Evolutionary conservation across 129 eudicot species (phyloP).

Genomic region (Dittrichia graveolens): DNA sequence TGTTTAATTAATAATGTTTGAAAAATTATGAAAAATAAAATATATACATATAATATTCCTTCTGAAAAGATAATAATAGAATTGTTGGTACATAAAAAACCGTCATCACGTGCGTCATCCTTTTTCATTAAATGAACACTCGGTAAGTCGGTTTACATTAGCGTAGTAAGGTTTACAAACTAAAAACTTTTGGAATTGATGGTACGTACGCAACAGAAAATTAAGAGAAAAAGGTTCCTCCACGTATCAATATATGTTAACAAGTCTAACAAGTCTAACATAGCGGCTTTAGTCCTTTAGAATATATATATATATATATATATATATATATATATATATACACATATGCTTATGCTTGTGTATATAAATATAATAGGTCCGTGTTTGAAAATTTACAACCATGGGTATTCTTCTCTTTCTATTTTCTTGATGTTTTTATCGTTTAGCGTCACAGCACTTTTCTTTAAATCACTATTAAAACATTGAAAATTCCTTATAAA

Average conservation of each 20-base stretch:
- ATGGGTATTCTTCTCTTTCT: too few species aligned
- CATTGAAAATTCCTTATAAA: too few species aligned
- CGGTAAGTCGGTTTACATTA: too few species aligned
- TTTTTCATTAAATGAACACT: neutral
- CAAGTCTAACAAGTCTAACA: slow-evolving; percentile 20
- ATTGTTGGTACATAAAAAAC: neutral
- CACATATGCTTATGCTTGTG: slow-evolving; percentile 27
- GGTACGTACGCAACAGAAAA: neutral
- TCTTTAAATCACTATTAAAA: too few species aligned
- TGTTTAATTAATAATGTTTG: too few species aligned
- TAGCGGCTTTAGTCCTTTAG: slow-evolving; percentile 36
- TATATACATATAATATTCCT: neutral
- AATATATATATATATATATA: slow-evolving; percentile 11
- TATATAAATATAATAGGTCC: slow-evolving; percentile 27
- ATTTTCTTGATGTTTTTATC: too few species aligned
- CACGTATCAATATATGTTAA: slow-evolving; percentile 1
- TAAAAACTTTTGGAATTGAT: neutral
- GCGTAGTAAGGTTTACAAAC: too few species aligned
- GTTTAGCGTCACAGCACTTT: too few species aligned
- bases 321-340: slow-evolving; percentile 12
- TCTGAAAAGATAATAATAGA: neutral
- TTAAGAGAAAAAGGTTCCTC: slow-evolving; percentile 15
- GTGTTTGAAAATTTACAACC: neutral
- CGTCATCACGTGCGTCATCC: slow-evolving; percentile 17
- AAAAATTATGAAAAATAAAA: neutral